These are phyloP conservation scores for Lathyrus tuberosus DNA, from an alignment of 306 rosid species.

Conservation along the genomic window DNA sequence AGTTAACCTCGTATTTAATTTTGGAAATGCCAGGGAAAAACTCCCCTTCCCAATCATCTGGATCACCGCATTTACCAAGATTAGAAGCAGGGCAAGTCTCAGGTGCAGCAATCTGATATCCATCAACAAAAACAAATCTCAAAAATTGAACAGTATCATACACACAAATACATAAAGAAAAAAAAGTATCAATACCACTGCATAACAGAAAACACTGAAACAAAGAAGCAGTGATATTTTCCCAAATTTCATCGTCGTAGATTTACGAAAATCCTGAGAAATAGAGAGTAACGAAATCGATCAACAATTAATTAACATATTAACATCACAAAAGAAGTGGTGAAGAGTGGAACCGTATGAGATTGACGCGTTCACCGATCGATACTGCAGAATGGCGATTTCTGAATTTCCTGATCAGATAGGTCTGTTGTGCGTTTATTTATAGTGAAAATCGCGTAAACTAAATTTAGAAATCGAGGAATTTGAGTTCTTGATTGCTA, in stretches of 20 bases:
- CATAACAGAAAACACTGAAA: conserved; percentile 44
- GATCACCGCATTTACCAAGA: conserved; percentile 50
- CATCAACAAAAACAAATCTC: conserved; percentile 11
- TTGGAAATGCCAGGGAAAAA: conserved; percentile 78
- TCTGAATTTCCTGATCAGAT: not conserved
- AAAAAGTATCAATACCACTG: conserved; percentile 54
- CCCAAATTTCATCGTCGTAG: conserved; percentile 55
- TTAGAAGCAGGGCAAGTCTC: conserved; percentile 70
- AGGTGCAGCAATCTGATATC: conserved; percentile 59
- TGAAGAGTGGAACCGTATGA: not conserved
- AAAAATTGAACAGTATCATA: not conserved
- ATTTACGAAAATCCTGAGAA: conserved; percentile 39
- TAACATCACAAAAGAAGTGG: not conserved
- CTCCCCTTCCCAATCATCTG: conserved; percentile 80
- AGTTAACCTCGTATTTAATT: conserved; percentile 77
- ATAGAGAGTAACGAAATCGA: not conserved
- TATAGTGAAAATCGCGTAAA: not conserved
- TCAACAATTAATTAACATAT: not conserved
- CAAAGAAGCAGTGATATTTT: conserved; percentile 49
- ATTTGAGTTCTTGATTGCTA: conserved; percentile 2
- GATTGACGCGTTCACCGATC: not conserved
- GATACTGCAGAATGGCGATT: not conserved
- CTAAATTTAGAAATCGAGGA: not conserved
- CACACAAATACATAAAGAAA: not conserved
- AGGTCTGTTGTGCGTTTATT: not conserved